phyloP scores from a whole-genome alignment of 495 filamentous ascomycete species.

The Hypoxylon fragiforme region DNA sequence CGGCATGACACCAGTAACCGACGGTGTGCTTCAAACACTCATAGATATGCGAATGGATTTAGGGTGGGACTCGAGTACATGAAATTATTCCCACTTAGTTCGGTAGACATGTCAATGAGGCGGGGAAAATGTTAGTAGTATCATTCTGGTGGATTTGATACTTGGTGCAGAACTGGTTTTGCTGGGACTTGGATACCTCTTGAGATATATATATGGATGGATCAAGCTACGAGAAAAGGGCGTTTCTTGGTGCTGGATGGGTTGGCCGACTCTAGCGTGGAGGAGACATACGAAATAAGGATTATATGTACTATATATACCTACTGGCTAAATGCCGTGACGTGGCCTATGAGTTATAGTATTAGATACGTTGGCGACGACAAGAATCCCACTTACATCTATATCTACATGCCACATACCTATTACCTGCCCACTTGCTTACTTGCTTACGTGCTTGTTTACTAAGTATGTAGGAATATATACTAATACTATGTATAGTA shows the following conservation, averaged over 20 bases:
- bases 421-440: background rate
- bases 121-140: too few species aligned
- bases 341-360: constrained; percentile 11
- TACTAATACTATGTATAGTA: too few species aligned
- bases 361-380: constrained; percentile 17
- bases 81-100: constrained; percentile 12
- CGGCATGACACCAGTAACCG: constrained; percentile 53
- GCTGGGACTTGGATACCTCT: background rate
- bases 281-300: background rate
- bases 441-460: too few species aligned
- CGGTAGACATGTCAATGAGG: constrained; percentile 41
- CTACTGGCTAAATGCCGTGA: too few species aligned
- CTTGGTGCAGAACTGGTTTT: too few species aligned
- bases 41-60: constrained; percentile 51
- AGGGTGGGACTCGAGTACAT: constrained; percentile 44
- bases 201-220: background rate
- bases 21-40: constrained; percentile 54
- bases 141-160: too few species aligned
- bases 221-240: background rate
- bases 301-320: too few species aligned
- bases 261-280: background rate
- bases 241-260: constrained; percentile 6
- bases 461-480: too few species aligned
- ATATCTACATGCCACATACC: background rate
- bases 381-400: constrained; percentile 19